Evolutionary conservation across 768 basidiomycete genomes (phyloP), one percentile per base, ranked within the genome.

Genomic region (Pleurotus giganteus): DNA sequence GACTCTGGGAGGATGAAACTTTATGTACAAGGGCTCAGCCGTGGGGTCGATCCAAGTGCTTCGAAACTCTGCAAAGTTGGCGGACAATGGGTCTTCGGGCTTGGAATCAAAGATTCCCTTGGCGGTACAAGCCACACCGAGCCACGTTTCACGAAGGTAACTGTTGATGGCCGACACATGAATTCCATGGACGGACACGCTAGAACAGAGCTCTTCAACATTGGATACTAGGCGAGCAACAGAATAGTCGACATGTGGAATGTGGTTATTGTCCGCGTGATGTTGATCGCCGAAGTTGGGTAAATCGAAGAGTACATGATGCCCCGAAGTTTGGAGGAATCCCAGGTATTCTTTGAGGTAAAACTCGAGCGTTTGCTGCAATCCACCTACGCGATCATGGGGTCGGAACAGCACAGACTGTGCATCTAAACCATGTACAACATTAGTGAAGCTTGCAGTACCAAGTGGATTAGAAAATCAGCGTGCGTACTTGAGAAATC

Each of bases 201-300:
- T 54, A 46, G 50, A 36, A 34, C 46, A 57, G 26, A 57, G 36
- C 36, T 53, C 53, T 11, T 53, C 47, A 13, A 28, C 15, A 13
- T 55, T 45, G n/a, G 55, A 45, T 37, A 47, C 55, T 43, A 31
- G 41, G 26, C 53, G 62, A 45, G 53, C 53, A 21, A 62, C 37
- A 15, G 63, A 65, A 36, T 61, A 64, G 49, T 65, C 58, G 54
- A 65, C 61, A 17, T 41, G 19, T 7, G 39, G 39, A 7, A 17
- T 7, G 15, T 52, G 26, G 21, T 58, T 53, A 37, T 41, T 46
- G 29, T 57, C 46, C 19, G 53, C 24, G n/a, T n/a, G n/a, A n/a
- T n/a, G n/a, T 41, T 60, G 53, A 32, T 56, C 45, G 41, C 60
- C 64, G 47, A 63, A 65, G 50, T 65, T 61, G 13, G 64, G 64